Conservation (phyloP, 352 stramenopile genomes). For the Globisporangium lucens region DNA sequence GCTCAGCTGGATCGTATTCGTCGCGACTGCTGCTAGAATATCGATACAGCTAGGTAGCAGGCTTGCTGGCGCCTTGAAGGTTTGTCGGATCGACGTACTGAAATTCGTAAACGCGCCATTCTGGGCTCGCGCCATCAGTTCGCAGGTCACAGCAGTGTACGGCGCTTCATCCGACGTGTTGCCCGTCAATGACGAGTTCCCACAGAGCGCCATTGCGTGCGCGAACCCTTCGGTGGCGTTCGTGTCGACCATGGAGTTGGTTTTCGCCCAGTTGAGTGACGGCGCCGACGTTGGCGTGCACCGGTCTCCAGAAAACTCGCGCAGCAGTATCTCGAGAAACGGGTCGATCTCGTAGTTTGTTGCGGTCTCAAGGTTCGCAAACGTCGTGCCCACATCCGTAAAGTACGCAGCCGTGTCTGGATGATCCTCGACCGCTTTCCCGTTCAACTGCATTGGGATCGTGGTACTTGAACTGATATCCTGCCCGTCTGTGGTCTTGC, state of each 20-base stretch:
- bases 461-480: conserved; percentile 13
- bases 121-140: conserved; percentile 60
- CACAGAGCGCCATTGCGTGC: conserved; percentile 46
- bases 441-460: conserved; percentile 35
- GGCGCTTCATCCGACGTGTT: conserved; percentile 28
- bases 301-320: conserved; percentile 42
- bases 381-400: conserved; percentile 14
- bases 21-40: conserved; percentile 41
- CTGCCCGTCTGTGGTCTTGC: conserved; percentile 19
- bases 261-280: conserved; percentile 38
- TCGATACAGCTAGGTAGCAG: conserved; percentile 57
- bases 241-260: conserved; percentile 40
- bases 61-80: conserved; percentile 39
- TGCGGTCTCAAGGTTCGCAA: conserved; percentile 35
- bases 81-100: conserved; percentile 51
- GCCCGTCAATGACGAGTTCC: conserved; percentile 42
- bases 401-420: conserved; percentile 25
- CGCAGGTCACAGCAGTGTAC: conserved; percentile 60
- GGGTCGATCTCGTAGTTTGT: conserved; percentile 56
- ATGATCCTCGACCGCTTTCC: conserved; percentile 22
- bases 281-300: conserved; percentile 30
- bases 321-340: conserved; percentile 56
- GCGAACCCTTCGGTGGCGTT: conserved; percentile 45
- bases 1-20: conserved; percentile 35
- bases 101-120: conserved; percentile 80